phyloP scores from a whole-genome alignment of 169 alveolate genomes.

The Eimeria acervulina region DNA sequence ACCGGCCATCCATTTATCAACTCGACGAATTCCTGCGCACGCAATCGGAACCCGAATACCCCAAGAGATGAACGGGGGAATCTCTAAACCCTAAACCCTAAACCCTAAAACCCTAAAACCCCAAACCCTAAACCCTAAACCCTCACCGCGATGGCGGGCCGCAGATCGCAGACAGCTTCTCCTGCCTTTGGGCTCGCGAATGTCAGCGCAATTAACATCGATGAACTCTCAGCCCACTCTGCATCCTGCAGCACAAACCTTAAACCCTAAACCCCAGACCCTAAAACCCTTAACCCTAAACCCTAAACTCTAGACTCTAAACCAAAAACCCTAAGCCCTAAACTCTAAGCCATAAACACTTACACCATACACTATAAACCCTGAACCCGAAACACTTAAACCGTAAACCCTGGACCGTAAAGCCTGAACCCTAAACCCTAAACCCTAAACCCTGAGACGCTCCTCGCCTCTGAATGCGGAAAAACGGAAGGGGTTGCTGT shows the following conservation, averaged over 20 bases:
- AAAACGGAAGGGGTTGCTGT: not conserved
- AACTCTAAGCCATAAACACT: no score
- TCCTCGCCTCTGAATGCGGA: no score
- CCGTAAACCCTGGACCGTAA: not conserved
- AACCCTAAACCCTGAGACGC: not conserved
- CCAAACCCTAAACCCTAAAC: conserved; percentile 18
- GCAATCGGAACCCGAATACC: not conserved
- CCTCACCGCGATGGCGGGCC: conserved; percentile 69
- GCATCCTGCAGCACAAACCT: conserved; percentile 43
- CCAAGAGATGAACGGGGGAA: not conserved
- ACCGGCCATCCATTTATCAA: conserved; percentile 82
- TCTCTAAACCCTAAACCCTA: not conserved
- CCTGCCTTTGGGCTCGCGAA: conserved; percentile 21
- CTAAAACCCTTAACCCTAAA: no score
- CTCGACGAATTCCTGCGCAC: conserved; percentile 80
- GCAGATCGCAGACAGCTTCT: conserved; percentile 68
- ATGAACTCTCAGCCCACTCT: conserved; percentile 53
- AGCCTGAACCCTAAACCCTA: conserved; percentile 17
- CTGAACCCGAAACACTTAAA: not conserved
- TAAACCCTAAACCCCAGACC: not conserved
- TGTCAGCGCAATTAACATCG: conserved; percentile 61
- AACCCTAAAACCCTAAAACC: not conserved
- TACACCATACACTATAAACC: no score
- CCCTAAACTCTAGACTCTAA: no score
- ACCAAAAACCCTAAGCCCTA: no score